A percentile compares a stretch with the other conserved stretches of the same genome.
phyloP scores from a whole-genome alignment of 2,329 filamentous ascomycete genomes.

The Pseudonectria foliicola region DNA sequence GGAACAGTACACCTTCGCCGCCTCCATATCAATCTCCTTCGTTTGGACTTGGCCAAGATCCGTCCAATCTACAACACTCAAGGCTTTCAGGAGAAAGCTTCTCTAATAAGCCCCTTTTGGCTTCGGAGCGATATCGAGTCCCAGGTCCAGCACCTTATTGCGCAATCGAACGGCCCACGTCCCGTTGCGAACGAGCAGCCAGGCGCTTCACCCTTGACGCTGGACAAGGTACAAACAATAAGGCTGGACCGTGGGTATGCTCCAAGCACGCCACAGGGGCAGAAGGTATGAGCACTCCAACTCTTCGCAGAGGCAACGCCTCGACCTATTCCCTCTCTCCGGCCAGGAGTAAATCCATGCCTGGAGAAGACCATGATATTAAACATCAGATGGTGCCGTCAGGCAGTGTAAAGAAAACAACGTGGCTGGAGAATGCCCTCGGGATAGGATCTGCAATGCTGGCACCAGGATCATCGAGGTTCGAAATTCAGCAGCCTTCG shows the following conservation, averaged over 20 bases:
- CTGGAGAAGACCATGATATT: too few species aligned
- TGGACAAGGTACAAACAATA: not conserved
- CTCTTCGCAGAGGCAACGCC: too few species aligned
- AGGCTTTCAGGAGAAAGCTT: not conserved
- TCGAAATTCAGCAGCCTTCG: too few species aligned
- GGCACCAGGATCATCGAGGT: constrained; percentile 5
- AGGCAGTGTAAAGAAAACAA: not conserved
- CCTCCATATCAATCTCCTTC: not conserved
- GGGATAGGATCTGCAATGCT: constrained; percentile 18
- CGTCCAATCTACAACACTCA: not conserved
- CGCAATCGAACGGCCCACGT: too few species aligned
- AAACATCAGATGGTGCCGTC: too few species aligned
- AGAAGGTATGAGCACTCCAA: too few species aligned
- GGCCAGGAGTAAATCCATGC: constrained; percentile 1
- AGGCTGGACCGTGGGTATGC: not conserved
- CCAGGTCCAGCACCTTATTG: too few species aligned
- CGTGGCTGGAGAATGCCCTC: constrained; percentile 16
- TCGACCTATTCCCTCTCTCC: not conserved
- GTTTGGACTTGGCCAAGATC: not conserved
- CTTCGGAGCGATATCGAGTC: too few species aligned
- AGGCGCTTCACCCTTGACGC: too few species aligned
- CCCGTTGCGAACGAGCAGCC: too few species aligned
- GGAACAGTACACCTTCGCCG: not conserved
- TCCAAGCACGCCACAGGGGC: not conserved
- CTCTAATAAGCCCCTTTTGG: not conserved